Percentiles rank a stretch among this genome's conserved stretches.
These are phyloP conservation scores for Mycosphaerella sp. DNA, from an alignment of 2,329 filamentous ascomycete species.

Conservation along the genomic window DNA sequence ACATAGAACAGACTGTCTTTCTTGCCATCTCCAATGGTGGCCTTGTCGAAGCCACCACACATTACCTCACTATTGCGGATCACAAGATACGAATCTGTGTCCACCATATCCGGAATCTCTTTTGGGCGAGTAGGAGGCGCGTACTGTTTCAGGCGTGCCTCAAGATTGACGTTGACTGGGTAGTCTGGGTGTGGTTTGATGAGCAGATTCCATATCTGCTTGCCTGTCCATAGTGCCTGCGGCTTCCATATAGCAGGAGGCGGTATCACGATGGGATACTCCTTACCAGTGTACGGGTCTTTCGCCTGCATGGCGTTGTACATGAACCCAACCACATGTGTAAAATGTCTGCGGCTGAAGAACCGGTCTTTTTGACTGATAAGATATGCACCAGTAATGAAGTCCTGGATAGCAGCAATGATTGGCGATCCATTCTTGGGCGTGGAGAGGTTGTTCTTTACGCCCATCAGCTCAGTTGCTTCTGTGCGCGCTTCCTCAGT, in stretches of 20 bases:
- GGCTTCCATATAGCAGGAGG: constrained; percentile 83
- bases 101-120: constrained; percentile 70
- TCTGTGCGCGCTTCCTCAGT: constrained; percentile 95
- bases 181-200: constrained; percentile 84
- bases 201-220: constrained; percentile 88
- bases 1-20: constrained; percentile 98
- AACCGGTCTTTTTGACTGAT: constrained; percentile 90
- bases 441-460: constrained; percentile 91
- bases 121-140: constrained; percentile 52
- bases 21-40: constrained; percentile 92
- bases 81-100: constrained; percentile 74
- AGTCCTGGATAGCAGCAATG: constrained; percentile 98
- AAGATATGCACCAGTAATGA: constrained; percentile 91
- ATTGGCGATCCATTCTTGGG: constrained; percentile 98
- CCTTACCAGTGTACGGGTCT: constrained; percentile 43
- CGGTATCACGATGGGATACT: constrained; percentile 70
- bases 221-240: constrained; percentile 86
- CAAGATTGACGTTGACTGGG: constrained; percentile 79
- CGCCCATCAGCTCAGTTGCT: constrained; percentile 93
- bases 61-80: constrained; percentile 96
- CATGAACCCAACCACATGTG: constrained; percentile 91
- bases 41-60: constrained; percentile 97
- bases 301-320: constrained; percentile 60
- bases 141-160: constrained; percentile 85
- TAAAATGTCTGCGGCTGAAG: constrained; percentile 81